Percentiles rank a stretch among this genome's conserved stretches.
Conservation (phyloP, 257 asterid genomes). For the Ocimum tenuiflorum region DNA sequence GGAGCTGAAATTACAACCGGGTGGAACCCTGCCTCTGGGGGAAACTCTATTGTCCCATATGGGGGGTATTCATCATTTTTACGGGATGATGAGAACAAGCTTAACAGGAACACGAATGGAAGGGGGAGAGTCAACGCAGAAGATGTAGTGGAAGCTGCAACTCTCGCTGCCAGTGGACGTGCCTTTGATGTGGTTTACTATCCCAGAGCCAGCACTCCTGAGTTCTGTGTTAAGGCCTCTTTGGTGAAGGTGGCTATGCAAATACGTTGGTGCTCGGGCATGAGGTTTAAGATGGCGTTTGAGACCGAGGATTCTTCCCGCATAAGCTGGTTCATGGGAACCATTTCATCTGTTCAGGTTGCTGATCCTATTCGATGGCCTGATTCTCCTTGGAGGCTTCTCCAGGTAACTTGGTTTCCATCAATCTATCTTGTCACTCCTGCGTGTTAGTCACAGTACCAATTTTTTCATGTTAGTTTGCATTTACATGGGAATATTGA, state of each 20-base stretch:
- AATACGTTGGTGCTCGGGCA: constrained; percentile 75
- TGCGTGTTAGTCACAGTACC: too few relatives aligned
- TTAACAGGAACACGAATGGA: constrained; percentile 23
- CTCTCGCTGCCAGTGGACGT: constrained; percentile 58
- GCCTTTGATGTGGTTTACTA: constrained; percentile 78
- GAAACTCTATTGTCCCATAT: constrained; percentile 40
- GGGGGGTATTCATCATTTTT: constrained; percentile 64
- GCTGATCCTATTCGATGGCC: constrained; percentile 91
- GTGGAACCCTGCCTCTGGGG: constrained; percentile 52
- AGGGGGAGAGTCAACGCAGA: constrained; percentile 59
- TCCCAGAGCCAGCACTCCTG: constrained; percentile 92
- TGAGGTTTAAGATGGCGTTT: constrained; percentile 92
- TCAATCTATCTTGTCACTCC: not conserved
- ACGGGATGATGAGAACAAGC: constrained; percentile 49
- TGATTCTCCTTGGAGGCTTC: constrained; percentile 96
- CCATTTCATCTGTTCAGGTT: constrained; percentile 64
- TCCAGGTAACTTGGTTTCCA: constrained; percentile 60
- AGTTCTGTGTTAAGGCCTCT: constrained; percentile 76
- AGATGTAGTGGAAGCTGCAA: constrained; percentile 69
- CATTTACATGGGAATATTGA: too few relatives aligned
- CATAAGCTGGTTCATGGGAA: constrained; percentile 97
- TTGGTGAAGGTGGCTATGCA: constrained; percentile 62
- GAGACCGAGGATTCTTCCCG: constrained; percentile 96
- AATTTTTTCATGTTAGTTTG: too few relatives aligned
- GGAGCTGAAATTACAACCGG: constrained; percentile 54